Evolutionary conservation across 306 rosid genomes (phyloP).

Genomic region (Quercus ilex): DNA sequence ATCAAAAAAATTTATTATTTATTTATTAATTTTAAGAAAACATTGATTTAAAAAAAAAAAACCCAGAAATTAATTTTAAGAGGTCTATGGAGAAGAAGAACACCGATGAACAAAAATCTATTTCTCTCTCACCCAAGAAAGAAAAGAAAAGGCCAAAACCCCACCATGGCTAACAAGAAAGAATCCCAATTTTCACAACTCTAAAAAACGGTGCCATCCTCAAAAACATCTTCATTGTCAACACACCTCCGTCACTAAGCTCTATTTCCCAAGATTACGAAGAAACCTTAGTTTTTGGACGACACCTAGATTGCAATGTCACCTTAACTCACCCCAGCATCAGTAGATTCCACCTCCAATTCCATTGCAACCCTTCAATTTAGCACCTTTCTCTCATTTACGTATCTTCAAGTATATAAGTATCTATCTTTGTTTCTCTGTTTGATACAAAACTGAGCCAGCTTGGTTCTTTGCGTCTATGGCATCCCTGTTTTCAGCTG

Average conservation of each 20-base stretch:
- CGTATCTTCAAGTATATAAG: conserved; percentile 55
- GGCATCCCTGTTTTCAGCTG: no score
- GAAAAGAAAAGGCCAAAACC: not conserved
- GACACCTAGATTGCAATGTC: conserved; percentile 70
- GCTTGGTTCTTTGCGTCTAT: no score
- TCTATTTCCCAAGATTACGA: conserved; percentile 21
- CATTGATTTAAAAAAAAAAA: no score
- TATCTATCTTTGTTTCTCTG: not conserved
- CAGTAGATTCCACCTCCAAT: conserved; percentile 82
- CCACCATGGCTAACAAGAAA: conserved; percentile 30
- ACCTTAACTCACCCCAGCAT: conserved; percentile 80
- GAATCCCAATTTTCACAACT: conserved; percentile 71
- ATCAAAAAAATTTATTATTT: no score
- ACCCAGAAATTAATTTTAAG: no score
- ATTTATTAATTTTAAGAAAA: no score
- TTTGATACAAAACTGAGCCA: not conserved
- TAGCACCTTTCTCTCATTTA: conserved; percentile 53
- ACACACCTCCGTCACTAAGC: conserved; percentile 16
- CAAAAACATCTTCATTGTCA: conserved; percentile 72
- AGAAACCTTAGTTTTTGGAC: conserved; percentile 46
- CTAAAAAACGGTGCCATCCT: conserved; percentile 61
- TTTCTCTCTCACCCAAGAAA: not conserved
- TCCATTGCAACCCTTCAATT: conserved; percentile 44
- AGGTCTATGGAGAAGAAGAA: no score
- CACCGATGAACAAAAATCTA: not conserved